A percentile compares a stretch with the other conserved stretches of the same genome.
Conservation (phyloP, 768 basidiomycete genomes). For the Boletus bicolor region DNA sequence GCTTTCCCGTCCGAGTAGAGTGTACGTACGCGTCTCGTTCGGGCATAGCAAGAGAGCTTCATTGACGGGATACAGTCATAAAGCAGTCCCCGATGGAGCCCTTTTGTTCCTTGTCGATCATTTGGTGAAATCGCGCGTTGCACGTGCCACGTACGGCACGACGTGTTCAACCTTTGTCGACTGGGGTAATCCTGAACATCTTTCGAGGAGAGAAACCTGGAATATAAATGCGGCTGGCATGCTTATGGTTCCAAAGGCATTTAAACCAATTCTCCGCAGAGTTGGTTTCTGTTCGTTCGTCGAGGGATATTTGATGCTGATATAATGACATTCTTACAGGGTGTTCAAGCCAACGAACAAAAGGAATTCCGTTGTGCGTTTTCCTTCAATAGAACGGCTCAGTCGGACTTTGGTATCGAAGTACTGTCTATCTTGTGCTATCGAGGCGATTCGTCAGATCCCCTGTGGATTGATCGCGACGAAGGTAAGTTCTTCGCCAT, state of each 20-base stretch:
- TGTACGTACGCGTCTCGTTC: constrained; percentile 36
- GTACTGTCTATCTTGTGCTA: constrained; percentile 7
- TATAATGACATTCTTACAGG: neutral
- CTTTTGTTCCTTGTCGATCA: constrained; percentile 38
- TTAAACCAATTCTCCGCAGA: constrained; percentile 5
- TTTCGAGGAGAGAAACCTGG: constrained; percentile 10
- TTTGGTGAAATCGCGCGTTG: constrained; percentile 43
- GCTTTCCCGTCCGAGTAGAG: constrained; percentile 45
- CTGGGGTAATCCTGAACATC: constrained; percentile 4
- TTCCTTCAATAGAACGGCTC: neutral
- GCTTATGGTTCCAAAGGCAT: constrained; percentile 1
- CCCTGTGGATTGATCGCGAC: constrained; percentile 9
- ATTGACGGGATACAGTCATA: constrained; percentile 19
- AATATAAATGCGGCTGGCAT: neutral
- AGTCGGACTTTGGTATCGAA: constrained; percentile 1
- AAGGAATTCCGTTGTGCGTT: constrained; percentile 17
- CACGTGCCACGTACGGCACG: constrained; percentile 51
- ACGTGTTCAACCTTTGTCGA: constrained; percentile 33
- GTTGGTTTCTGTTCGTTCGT: neutral
- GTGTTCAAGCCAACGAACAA: constrained; percentile 6
- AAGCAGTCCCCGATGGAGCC: constrained; percentile 51
- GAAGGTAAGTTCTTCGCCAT: neutral
- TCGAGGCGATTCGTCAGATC: constrained; percentile 8
- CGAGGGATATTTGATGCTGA: neutral
- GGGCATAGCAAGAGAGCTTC: neutral